Conservation (phyloP, 106 monocot genomes). For the Ottelia alismoides region DNA sequence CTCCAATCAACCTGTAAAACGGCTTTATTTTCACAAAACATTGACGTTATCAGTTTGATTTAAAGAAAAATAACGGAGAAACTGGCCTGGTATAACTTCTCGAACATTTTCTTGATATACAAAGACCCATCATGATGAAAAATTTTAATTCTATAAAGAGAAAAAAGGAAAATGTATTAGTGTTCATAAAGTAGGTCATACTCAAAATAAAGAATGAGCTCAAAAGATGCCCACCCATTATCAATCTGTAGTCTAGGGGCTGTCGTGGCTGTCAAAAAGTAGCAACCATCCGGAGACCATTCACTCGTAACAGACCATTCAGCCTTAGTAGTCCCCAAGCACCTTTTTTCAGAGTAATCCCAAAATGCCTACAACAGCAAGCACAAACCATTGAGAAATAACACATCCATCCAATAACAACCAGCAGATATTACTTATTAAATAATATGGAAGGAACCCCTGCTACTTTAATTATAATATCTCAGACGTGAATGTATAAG, state of each 20-base stretch:
- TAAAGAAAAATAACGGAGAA: too few relatives aligned
- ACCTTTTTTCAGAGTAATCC: slow-evolving; percentile 78
- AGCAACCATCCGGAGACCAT: slow-evolving; percentile 95
- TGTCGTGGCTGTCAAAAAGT: slow-evolving; percentile 98
- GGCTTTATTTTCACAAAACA: slow-evolving; percentile 6
- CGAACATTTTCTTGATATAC: slow-evolving; percentile 83
- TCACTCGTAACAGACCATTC: slow-evolving; percentile 95
- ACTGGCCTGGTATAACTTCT: slow-evolving; percentile 75
- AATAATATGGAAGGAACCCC: too few relatives aligned
- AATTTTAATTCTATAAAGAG: slow-evolving; percentile 66
- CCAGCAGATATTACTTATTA: too few relatives aligned
- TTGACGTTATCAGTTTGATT: too few relatives aligned
- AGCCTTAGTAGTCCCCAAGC: slow-evolving; percentile 72
- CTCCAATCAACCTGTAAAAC: slow-evolving; percentile 82
- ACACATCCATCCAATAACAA: too few relatives aligned
- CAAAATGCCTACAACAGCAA: slow-evolving; percentile 99
- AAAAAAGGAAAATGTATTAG: slow-evolving; percentile 5
- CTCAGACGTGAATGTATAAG: too few relatives aligned
- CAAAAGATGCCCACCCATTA: slow-evolving; percentile 46
- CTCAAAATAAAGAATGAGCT: too few relatives aligned
- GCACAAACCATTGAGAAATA: too few relatives aligned
- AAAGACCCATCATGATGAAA: slow-evolving; percentile 74
- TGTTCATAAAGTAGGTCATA: too few relatives aligned
- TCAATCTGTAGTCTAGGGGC: slow-evolving; percentile 95
- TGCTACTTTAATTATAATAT: too few relatives aligned